Evolutionary conservation across 1,284 basidiomycete species (phyloP).

Genomic region (Cerrena zonata): DNA sequence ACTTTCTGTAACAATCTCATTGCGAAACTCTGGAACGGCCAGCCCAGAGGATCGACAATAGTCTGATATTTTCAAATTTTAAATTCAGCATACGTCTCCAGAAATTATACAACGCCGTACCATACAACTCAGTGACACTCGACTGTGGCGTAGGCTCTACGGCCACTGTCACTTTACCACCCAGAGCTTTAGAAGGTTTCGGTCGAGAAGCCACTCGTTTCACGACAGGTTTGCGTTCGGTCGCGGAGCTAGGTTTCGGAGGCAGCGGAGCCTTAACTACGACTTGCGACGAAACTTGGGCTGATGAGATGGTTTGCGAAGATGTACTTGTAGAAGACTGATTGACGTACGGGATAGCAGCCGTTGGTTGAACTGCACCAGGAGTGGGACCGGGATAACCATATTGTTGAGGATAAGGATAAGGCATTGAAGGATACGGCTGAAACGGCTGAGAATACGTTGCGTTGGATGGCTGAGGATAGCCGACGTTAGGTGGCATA

Average conservation of each 20-base stretch:
- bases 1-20: slow-evolving; percentile 20
- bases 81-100: neutral
- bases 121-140: slow-evolving; percentile 24
- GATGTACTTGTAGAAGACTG: neutral
- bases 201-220: neutral
- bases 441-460: slow-evolving; percentile 3
- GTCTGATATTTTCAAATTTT: slow-evolving; percentile 20
- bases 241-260: neutral
- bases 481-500: neutral
- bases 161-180: slow-evolving; percentile 1
- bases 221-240: neutral
- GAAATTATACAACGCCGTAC: slow-evolving; percentile 13
- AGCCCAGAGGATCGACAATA: slow-evolving; percentile 25
- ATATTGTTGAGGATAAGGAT: neutral
- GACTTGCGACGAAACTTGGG: neutral
- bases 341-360: neutral
- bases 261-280: neutral
- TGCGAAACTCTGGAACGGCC: slow-evolving; percentile 29
- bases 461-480: slow-evolving; percentile 8
- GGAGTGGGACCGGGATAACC: neutral
- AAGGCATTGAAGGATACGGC: neutral
- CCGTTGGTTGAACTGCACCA: neutral
- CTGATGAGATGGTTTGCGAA: neutral
- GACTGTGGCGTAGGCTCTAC: slow-evolving; percentile 18
- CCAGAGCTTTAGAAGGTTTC: neutral